These are phyloP conservation scores for Cyclotella kingstonii DNA, from an alignment of 108 stramenopile genomes.

Conservation along the genomic window DNA sequence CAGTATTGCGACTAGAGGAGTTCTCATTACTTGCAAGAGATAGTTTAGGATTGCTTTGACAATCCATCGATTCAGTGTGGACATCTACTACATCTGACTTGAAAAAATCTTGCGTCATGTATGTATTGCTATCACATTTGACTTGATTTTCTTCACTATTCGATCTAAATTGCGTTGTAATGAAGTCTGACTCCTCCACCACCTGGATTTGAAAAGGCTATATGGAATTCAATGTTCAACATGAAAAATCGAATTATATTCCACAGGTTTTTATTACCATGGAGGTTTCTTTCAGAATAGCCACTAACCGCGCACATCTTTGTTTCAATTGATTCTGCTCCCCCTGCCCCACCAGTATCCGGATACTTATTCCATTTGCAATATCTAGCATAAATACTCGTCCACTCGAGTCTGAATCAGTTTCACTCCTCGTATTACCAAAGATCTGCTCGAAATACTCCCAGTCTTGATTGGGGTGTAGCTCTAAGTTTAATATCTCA, in stretches of 20 bases:
- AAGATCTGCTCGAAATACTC: slow-evolving; percentile 21
- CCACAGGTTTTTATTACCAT: slow-evolving; percentile 3
- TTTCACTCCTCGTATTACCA: background rate
- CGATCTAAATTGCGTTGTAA: no score
- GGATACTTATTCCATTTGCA: slow-evolving; percentile 18
- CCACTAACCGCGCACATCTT: slow-evolving; percentile 17
- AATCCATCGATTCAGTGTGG: no score
- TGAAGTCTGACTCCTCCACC: no score
- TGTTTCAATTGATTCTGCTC: slow-evolving; percentile 16
- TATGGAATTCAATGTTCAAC: background rate
- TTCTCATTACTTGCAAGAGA: no score
- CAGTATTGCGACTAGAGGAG: no score
- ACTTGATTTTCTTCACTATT: no score
- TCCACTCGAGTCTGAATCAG: background rate
- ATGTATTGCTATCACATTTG: no score
- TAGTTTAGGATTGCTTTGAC: no score
- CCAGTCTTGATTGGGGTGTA: slow-evolving; percentile 15
- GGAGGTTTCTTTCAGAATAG: slow-evolving; percentile 26
- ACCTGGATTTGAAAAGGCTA: no score
- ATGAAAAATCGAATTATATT: background rate
- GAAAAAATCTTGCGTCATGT: no score
- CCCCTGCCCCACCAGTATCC: slow-evolving; percentile 20
- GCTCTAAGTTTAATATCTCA: slow-evolving; percentile 2
- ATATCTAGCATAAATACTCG: slow-evolving; percentile 12
- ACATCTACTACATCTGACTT: no score